Evolutionary conservation across 306 rosid species (phyloP), one percentile per base, ranked within the genome.

Genomic region (Gynostemma pentaphyllum): DNA sequence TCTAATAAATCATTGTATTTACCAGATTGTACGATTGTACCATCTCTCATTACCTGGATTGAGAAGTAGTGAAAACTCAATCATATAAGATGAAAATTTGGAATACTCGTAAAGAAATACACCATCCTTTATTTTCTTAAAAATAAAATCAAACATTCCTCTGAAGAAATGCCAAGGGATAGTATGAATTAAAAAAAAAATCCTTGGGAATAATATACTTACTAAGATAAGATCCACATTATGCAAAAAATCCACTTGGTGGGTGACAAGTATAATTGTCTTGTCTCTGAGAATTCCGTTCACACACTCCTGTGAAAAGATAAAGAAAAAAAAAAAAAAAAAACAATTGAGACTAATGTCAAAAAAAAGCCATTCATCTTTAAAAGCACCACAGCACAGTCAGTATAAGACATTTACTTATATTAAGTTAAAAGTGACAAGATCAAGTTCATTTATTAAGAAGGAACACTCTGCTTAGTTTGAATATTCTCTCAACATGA

Each of bases 241-340:
- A 27, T 88, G 96, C 71, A 92, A 74, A 81, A 92, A 92, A 71
- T 92, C 99, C n/a, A 92, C 96, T 88, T 92, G 99, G 66, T 92
- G 99, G 27, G 99, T 92, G 7, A 92, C 99, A 18, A 92, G 88
- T 72, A 88, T 52, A 67, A 92, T 4, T 5, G 96, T 92, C 85
- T 86, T 92, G 69, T 80, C 82, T 73, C 77, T 92, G 47, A 92
- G 84, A 24, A 61, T 78, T 48, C 96, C 96, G 70, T 87, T 89
- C 64, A 84, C 99, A 27, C 99, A 92, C 76, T 92, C 96, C 99
- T 92, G 79, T 7, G 42, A 64, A 75, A 52, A 32, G 34, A 30
- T 45, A 55, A 50, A 12, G 30, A 26, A 49, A 4, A 73, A n/a
- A n/a, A n/a, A n/a, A n/a, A n/a, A n/a, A n/a, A n/a, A n/a, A n/a